Percentiles rank a stretch among this genome's conserved stretches.
These are phyloP conservation scores for Fraxinus pennsylvanica DNA, from an alignment of 257 asterid species.

Conservation along the genomic window DNA sequence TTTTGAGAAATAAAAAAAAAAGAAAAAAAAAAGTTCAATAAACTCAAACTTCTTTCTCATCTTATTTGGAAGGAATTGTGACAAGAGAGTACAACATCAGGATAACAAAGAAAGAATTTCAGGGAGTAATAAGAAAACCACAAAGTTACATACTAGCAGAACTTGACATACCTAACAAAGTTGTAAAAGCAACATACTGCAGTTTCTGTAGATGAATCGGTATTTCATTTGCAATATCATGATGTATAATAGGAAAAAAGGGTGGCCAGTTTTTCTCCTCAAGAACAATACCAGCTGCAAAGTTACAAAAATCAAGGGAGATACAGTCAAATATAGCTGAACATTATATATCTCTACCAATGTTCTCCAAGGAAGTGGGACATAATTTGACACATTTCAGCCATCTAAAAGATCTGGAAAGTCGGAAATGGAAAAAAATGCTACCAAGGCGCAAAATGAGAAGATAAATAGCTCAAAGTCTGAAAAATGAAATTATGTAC, in stretches of 20 bases:
- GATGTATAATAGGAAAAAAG: constrained; percentile 30
- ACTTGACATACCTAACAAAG: constrained; percentile 20
- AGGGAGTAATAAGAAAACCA: constrained; percentile 1
- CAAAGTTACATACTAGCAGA: background rate
- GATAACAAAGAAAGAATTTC: background rate
- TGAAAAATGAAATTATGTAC: background rate
- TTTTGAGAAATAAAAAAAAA: no score
- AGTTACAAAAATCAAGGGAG: constrained; percentile 28
- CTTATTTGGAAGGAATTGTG: constrained; percentile 1
- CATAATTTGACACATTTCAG: background rate
- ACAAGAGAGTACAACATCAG: background rate
- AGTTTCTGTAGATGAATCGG: constrained; percentile 31
- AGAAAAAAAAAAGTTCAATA: background rate
- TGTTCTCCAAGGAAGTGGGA: background rate
- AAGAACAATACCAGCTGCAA: constrained; percentile 67
- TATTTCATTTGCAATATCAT: constrained; percentile 29
- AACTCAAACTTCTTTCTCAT: constrained; percentile 2
- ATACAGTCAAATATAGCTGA: background rate
- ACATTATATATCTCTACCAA: background rate
- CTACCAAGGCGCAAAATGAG: background rate
- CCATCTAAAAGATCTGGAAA: background rate
- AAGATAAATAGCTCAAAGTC: background rate
- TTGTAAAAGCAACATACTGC: constrained; percentile 35
- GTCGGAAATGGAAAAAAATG: background rate
- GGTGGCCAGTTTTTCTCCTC: constrained; percentile 33